phyloP scores from a whole-genome alignment of 2,329 filamentous ascomycete species.

The Alternaria brassicae region DNA sequence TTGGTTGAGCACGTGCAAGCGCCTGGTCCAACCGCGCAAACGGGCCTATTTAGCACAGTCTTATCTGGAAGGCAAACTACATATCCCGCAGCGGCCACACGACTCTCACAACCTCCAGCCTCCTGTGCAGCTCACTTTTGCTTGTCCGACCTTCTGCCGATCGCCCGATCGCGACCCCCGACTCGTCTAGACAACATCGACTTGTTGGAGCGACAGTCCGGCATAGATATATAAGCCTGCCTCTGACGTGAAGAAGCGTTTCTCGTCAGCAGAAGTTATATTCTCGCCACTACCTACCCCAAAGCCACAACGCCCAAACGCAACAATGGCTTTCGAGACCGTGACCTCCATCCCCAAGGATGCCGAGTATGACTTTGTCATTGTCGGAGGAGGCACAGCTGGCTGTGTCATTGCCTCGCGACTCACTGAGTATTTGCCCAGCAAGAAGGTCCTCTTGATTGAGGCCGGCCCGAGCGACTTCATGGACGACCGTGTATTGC shows the following conservation, averaged over 20 bases:
- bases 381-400: constrained; percentile 85
- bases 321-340: constrained; percentile 55
- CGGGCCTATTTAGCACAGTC: constrained; percentile 30
- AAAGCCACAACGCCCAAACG: constrained; percentile 10
- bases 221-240: constrained; percentile 14
- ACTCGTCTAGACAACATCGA: constrained; percentile 2
- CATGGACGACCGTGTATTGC: constrained; percentile 84
- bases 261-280: neutral
- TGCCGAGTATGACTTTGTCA: constrained; percentile 78
- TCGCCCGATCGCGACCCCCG: constrained; percentile 5
- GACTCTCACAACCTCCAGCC: constrained; percentile 13
- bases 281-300: constrained; percentile 1
- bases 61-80: constrained; percentile 41
- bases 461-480: constrained; percentile 91
- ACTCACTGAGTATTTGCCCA: constrained; percentile 80
- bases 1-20: constrained; percentile 29
- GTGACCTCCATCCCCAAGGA: constrained; percentile 66
- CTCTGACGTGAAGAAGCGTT: neutral
- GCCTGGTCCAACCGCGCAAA: constrained; percentile 34
- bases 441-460: constrained; percentile 81
- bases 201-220: constrained; percentile 4
- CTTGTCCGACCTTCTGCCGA: constrained; percentile 19
- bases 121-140: constrained; percentile 9
- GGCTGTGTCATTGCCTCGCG: constrained; percentile 84
- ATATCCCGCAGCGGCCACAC: constrained; percentile 34